These are phyloP conservation scores for Larix sibirica DNA, from an alignment of 83 land plant species.

Conservation along the genomic window DNA sequence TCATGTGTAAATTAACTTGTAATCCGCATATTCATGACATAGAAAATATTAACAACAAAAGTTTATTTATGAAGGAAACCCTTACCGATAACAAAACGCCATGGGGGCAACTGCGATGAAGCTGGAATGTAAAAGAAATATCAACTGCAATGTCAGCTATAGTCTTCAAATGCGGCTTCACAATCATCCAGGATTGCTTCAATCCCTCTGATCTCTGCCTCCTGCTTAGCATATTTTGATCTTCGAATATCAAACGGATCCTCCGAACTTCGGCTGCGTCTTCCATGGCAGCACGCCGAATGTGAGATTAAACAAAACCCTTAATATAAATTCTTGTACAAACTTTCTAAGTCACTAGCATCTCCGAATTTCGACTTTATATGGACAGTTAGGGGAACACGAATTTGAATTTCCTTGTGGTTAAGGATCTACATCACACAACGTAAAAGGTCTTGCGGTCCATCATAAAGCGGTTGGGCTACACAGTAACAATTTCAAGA, in stretches of 20 bases:
- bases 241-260: constrained; percentile 44
- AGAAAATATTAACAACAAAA: no score
- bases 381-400: no score
- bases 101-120: constrained; percentile 46
- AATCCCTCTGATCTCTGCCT: constrained; percentile 44
- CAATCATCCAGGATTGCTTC: constrained; percentile 48
- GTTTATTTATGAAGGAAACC: not conserved
- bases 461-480: no score
- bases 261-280: constrained; percentile 17
- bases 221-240: constrained; percentile 28
- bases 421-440: no score
- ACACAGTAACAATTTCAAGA: no score
- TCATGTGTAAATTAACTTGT: no score
- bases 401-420: constrained; percentile 18
- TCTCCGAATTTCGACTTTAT: no score
- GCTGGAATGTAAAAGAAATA: constrained; percentile 34
- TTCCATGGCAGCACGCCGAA: not conserved
- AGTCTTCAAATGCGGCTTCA: constrained; percentile 30
- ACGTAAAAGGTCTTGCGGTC: no score
- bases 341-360: not conserved
- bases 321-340: not conserved
- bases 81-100: constrained; percentile 62
- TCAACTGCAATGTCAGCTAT: constrained; percentile 45
- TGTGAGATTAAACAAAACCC: not conserved
- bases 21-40: no score